phyloP scores from a whole-genome alignment of 768 basidiomycete species.

The Cystofilobasidium bisporidii region DNA sequence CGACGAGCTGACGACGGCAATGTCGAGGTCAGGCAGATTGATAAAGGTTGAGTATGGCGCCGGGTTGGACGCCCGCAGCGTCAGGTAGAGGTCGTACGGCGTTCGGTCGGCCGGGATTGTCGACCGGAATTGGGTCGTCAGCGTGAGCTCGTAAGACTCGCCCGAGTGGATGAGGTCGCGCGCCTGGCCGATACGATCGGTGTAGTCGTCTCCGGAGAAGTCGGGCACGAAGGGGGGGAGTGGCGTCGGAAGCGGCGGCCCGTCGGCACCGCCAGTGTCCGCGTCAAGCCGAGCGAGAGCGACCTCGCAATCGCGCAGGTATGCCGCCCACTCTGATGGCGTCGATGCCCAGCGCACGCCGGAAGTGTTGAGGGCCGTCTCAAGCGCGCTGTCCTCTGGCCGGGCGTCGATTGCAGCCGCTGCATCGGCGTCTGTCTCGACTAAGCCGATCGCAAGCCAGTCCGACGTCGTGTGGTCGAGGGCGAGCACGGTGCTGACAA shows the following conservation, averaged over 20 bases:
- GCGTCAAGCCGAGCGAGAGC: not conserved
- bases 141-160: constrained; percentile 85
- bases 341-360: constrained; percentile 12
- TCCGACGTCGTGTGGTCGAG: constrained; percentile 18
- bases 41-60: constrained; percentile 76
- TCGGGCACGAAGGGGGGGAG: constrained; percentile 15
- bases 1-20: constrained; percentile 68
- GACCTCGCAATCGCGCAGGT: not conserved
- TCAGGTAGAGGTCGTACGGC: constrained; percentile 38
- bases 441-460: constrained; percentile 23
- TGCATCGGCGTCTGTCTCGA: not conserved
- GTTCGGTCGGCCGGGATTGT: constrained; percentile 29
- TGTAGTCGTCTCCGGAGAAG: constrained; percentile 45
- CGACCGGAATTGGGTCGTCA: constrained; percentile 50
- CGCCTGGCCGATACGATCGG: constrained; percentile 57
- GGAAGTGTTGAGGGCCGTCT: not conserved
- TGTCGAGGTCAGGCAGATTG: constrained; percentile 35
- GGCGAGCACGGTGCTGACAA: constrained; percentile 14
- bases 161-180: constrained; percentile 69
- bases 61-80: constrained; percentile 64
- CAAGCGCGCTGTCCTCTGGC: not conserved
- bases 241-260: not conserved
- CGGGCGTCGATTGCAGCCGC: too few relatives aligned
- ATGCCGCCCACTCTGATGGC: constrained; percentile 7
- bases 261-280: not conserved